phyloP scores from a whole-genome alignment of 2,329 filamentous ascomycete genomes.

The Escovopsis weberi region DNA sequence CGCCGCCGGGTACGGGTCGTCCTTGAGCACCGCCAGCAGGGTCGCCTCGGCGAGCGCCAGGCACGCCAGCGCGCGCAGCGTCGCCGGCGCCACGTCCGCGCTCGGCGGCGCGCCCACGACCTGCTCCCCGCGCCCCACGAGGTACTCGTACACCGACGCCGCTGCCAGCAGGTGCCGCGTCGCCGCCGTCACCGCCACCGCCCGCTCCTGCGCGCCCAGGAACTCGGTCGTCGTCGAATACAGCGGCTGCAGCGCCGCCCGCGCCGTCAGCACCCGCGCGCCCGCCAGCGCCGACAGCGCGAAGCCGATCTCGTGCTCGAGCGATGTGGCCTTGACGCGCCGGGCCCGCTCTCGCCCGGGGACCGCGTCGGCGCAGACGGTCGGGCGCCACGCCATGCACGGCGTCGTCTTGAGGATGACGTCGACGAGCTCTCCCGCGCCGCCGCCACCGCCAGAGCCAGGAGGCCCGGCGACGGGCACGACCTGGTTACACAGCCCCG shows the following conservation, averaged over 20 bases:
- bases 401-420: conserved; percentile 47
- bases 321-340: conserved; percentile 48
- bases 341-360: conserved; percentile 50
- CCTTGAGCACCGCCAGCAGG: conserved; percentile 77
- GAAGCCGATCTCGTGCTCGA: conserved; percentile 78
- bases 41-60: conserved; percentile 80
- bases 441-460: conserved; percentile 1
- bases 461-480: not conserved
- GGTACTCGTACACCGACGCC: conserved; percentile 61
- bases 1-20: conserved; percentile 79
- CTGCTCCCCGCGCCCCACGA: conserved; percentile 42
- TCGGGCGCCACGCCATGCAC: conserved; percentile 73
- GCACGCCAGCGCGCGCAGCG: conserved; percentile 41
- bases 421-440: conserved; percentile 45
- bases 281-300: conserved; percentile 63
- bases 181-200: conserved; percentile 53
- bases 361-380: conserved; percentile 50
- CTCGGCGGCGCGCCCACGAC: conserved; percentile 28
- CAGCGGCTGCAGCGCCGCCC: conserved; percentile 57
- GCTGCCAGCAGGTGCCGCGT: conserved; percentile 68
- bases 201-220: conserved; percentile 50
- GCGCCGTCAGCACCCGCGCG: conserved; percentile 56
- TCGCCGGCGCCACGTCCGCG: conserved; percentile 37
- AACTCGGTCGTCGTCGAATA: conserved; percentile 51
- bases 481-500: conserved; percentile 43